phyloP scores from a whole-genome alignment of 2,329 filamentous ascomycete genomes.

The Alternaria metachromatica region DNA sequence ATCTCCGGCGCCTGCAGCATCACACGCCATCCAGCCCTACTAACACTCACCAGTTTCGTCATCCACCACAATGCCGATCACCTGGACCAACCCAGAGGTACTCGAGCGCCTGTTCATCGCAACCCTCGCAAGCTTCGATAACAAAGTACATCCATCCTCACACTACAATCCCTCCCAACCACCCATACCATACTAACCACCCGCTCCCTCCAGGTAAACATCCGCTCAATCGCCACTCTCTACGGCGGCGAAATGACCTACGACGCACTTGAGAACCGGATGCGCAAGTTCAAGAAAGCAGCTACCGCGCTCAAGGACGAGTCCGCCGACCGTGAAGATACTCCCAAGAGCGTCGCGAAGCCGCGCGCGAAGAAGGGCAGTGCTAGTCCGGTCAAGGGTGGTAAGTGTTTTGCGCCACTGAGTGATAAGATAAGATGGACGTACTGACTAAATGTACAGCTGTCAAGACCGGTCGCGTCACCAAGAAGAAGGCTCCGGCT shows the following conservation, averaged over 20 bases:
- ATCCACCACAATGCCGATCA: slow-evolving; percentile 37
- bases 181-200: slow-evolving; percentile 5
- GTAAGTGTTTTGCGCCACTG: background rate
- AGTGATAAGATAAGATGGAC: no score
- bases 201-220: slow-evolving; percentile 50
- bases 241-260: slow-evolving; percentile 57
- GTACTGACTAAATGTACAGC: background rate
- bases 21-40: background rate
- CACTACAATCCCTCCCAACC: background rate
- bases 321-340: slow-evolving; percentile 2
- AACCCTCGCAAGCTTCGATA: slow-evolving; percentile 44
- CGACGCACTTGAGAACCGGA: slow-evolving; percentile 55
- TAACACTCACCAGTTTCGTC: background rate
- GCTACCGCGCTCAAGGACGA: slow-evolving; percentile 43
- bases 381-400: background rate
- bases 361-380: slow-evolving; percentile 4
- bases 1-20: no score
- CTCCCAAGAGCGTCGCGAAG: no score
- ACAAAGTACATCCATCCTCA: slow-evolving; percentile 40
- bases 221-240: slow-evolving; percentile 51
- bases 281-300: slow-evolving; percentile 54
- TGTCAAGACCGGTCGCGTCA: slow-evolving; percentile 18
- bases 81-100: slow-evolving; percentile 47
- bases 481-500: slow-evolving; percentile 17
- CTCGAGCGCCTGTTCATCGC: slow-evolving; percentile 51